Conservation (phyloP, 768 basidiomycete genomes). For the Zangia roseola region DNA sequence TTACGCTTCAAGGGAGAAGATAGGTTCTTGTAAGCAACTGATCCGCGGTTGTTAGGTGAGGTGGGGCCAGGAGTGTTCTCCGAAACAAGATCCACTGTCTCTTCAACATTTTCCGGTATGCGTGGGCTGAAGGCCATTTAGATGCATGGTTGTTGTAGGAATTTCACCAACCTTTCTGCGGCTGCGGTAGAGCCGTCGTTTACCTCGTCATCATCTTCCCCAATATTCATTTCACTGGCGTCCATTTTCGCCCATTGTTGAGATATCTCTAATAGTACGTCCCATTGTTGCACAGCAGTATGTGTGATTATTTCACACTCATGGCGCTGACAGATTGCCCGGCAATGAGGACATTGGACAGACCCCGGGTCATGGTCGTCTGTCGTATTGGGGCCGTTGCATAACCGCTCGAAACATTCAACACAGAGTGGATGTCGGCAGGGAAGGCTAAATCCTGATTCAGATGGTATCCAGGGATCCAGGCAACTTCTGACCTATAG, state of each 20-base stretch:
- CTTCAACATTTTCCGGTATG: neutral
- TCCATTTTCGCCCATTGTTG: conserved; percentile 17
- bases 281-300: conserved; percentile 18
- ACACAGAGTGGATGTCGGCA: conserved; percentile 19
- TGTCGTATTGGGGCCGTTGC: neutral
- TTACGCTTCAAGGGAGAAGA: conserved; percentile 24
- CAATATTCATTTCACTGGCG: conserved; percentile 7
- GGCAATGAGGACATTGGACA: conserved; percentile 23
- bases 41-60: neutral
- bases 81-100: conserved; percentile 3
- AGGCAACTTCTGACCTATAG: conserved; percentile 15
- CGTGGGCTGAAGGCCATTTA: conserved; percentile 6
- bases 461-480: neutral
- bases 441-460: conserved; percentile 5
- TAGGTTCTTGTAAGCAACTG: conserved; percentile 17
- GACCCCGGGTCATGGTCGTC: neutral
- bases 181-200: neutral
- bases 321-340: conserved; percentile 6
- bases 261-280: conserved; percentile 17
- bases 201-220: conserved; percentile 5
- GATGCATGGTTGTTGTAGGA: conserved; percentile 1
- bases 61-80: neutral
- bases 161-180: conserved; percentile 12
- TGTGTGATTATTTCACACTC: conserved; percentile 18
- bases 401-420: conserved; percentile 12